Evolutionary conservation across 768 basidiomycete species (phyloP).

Genomic region (Serendipita sp.): DNA sequence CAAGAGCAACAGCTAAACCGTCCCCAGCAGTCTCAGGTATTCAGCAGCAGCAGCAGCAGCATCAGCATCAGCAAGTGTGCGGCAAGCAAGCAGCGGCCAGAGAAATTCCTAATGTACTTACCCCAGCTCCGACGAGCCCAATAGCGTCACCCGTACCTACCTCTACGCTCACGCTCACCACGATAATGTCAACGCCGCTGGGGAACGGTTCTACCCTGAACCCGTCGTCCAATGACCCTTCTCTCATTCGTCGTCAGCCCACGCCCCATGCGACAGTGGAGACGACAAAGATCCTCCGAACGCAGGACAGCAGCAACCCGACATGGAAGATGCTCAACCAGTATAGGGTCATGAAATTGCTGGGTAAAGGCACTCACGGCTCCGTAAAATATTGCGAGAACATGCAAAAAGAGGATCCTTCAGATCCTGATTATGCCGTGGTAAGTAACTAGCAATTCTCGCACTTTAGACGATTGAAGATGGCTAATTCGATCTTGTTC

Average conservation of each 20-base stretch:
- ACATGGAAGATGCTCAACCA: constrained; percentile 53
- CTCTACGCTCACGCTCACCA: not conserved
- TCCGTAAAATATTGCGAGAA: constrained; percentile 65
- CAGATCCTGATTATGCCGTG: constrained; percentile 13
- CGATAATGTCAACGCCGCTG: not conserved
- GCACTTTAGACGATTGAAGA: constrained; percentile 24
- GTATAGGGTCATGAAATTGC: constrained; percentile 57
- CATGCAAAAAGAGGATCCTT: constrained; percentile 23
- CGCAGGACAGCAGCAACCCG: constrained; percentile 7
- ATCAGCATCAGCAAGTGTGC: not conserved
- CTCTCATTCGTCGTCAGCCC: constrained; percentile 5
- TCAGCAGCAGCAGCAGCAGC: not conserved
- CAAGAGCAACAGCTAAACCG: not conserved
- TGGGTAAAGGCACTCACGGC: constrained; percentile 84
- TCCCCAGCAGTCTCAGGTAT: not conserved
- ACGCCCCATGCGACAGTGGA: constrained; percentile 11
- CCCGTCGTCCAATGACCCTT: not conserved
- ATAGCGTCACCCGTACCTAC: not conserved
- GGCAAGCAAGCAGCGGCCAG: not conserved
- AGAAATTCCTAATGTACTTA: not conserved
- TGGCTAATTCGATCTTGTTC: constrained; percentile 20
- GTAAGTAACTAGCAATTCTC: constrained; percentile 7
- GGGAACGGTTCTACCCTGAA: not conserved
- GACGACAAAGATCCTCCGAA: constrained; percentile 6
- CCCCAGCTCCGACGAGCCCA: not conserved